Evolutionary conservation across 257 asterid species (phyloP).

Genomic region (Solanum tarijense): DNA sequence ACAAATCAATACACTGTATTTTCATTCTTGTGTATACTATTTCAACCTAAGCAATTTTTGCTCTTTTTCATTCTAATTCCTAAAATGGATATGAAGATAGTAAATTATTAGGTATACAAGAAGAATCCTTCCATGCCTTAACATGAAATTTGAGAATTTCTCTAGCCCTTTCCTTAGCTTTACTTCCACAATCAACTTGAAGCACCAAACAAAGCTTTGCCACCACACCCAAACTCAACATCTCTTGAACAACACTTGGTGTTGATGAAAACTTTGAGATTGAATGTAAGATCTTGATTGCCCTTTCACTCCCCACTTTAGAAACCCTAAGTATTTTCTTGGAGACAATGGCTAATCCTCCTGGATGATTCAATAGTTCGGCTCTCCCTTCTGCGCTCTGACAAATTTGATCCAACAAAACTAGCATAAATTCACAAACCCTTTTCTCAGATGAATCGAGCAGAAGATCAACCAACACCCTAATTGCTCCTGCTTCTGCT

Average conservation of each 20-base stretch:
- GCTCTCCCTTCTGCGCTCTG: conserved; percentile 87
- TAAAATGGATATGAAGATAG: conserved; percentile 32
- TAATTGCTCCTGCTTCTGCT: conserved; percentile 42
- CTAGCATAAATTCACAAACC: conserved; percentile 34
- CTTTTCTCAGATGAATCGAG: conserved; percentile 38
- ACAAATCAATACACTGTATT: background rate
- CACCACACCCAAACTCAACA: conserved; percentile 68
- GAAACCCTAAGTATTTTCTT: conserved; percentile 85
- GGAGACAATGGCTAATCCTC: conserved; percentile 68
- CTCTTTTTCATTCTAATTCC: background rate
- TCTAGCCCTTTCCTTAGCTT: conserved; percentile 54
- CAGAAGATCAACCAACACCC: conserved; percentile 32
- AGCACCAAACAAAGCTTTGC: conserved; percentile 54
- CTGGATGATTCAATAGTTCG: conserved; percentile 53
- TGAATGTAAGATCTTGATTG: conserved; percentile 50
- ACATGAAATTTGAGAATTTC: conserved; percentile 55
- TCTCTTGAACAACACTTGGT: conserved; percentile 37
- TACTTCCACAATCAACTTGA: conserved; percentile 52
- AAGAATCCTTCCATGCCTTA: conserved; percentile 52
- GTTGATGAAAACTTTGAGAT: conserved; percentile 47
- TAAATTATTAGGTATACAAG: conserved; percentile 42
- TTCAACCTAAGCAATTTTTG: background rate
- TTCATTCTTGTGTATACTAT: background rate
- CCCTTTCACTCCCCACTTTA: conserved; percentile 45
- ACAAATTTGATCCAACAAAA: conserved; percentile 46